Conservation (phyloP, 306 rosid genomes). For the Glycyrrhiza uralensis region DNA sequence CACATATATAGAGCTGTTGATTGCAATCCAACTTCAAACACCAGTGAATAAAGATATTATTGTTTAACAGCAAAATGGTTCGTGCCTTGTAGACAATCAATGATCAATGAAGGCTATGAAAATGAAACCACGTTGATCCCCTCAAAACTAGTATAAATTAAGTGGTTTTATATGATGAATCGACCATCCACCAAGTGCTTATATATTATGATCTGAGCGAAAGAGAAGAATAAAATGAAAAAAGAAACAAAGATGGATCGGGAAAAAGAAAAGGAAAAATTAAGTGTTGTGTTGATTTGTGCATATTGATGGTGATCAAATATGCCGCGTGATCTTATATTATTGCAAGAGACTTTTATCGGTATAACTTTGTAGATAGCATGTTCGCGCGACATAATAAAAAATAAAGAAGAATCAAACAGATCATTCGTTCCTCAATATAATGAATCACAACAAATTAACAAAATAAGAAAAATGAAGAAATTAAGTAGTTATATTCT, state of each 20-base stretch:
- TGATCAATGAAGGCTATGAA: constrained; percentile 1
- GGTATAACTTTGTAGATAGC: constrained; percentile 1
- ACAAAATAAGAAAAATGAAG: not conserved
- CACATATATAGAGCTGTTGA: not conserved
- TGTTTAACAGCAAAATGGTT: not conserved
- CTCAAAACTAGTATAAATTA: not conserved
- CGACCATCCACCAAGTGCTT: not conserved
- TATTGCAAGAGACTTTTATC: not conserved
- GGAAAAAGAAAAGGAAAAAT: not conserved
- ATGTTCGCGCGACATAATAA: not conserved
- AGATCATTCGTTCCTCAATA: constrained; percentile 13
- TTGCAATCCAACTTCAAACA: not conserved
- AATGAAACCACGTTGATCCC: constrained; percentile 6
- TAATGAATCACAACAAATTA: not conserved
- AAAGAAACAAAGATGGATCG: not conserved
- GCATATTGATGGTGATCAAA: not conserved
- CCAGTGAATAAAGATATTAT: not conserved
- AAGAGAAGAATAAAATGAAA: not conserved
- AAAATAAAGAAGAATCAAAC: not conserved
- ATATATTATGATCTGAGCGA: not conserved
- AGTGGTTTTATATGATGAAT: not conserved
- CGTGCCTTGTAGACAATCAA: not conserved
- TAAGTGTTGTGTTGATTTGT: not conserved
- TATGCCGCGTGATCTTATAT: not conserved
- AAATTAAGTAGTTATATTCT: not conserved